Evolutionary conservation across 345 rosid genomes (phyloP), one percentile per base, ranked within the genome.

Genomic region (Hibiscus trionum): DNA sequence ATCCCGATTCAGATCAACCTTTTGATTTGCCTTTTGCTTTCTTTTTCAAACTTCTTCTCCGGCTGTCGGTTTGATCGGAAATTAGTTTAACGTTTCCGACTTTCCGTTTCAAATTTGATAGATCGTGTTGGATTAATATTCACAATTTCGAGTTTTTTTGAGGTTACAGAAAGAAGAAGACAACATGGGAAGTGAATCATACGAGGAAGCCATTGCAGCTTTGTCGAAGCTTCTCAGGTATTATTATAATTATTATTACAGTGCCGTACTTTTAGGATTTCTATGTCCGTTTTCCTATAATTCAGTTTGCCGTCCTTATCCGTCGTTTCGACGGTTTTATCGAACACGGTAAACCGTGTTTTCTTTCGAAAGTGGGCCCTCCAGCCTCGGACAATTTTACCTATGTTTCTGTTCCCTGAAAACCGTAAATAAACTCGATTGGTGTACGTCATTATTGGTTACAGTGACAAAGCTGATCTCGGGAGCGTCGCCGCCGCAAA

Each of bases 201-300:
- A 86, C 88, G 86, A 93, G 77, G 82, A 83, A 5, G 99, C 97
- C 82, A 82, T 93, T 69, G 90, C 85, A 26, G 94, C 78, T 77
- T 87, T 96, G 35, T 79, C 84, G 60, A 86, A 89, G 84, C 94
- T 96, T 73, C 88, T 95, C 84, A 86, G 96, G 97, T 93, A 84
- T 17, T 42, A 12, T 11, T 16, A n/a, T 44, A 91, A 83, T 17
- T 44, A 15, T 11, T n/a, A n/a, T 44, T 11, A 15, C 58, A 67
- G 58, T 27, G 71, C 12, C 49, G 71, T 15, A 10, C 24, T 50
- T 26, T 16, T 29, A 49, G 49, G 26, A 4, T 50, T 29, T 50
- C 27, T 15, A 5, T 44, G 12, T 44, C 47, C 47, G 47, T 11
- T 11, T 44, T 44, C 56, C 16, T 0, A 5, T 56, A 56, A 21